Evolutionary conservation across 2,329 filamentous ascomycete genomes (phyloP).

Genomic region (Fusarium sp.): DNA sequence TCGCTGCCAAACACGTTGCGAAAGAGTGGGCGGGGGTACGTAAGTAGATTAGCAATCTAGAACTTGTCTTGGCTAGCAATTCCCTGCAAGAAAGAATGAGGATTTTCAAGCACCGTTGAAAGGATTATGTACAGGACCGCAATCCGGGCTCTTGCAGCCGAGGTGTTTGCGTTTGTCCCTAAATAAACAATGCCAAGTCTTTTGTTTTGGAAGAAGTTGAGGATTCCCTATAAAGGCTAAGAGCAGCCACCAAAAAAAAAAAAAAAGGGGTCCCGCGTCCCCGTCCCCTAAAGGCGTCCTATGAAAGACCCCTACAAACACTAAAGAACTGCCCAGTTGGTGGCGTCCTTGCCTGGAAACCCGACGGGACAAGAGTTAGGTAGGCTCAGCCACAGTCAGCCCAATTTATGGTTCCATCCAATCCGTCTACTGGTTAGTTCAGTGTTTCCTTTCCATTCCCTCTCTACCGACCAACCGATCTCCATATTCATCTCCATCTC

Average conservation of each 20-base stretch:
- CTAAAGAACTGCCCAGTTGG: slow-evolving; percentile 20
- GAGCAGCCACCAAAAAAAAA: slow-evolving; percentile 7
- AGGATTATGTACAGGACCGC: neutral
- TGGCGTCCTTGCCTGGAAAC: slow-evolving; percentile 18
- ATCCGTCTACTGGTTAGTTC: neutral
- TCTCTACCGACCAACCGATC: slow-evolving; percentile 32
- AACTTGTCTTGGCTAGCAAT: slow-evolving; percentile 6
- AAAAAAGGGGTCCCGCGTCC: slow-evolving; percentile 1
- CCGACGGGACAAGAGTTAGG: slow-evolving; percentile 5
- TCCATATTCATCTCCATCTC: slow-evolving; percentile 24
- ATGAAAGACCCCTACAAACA: slow-evolving; percentile 17
- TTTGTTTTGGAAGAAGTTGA: neutral
- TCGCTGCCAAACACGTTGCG: slow-evolving; percentile 27
- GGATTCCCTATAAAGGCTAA: neutral
- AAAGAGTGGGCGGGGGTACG: slow-evolving; percentile 21
- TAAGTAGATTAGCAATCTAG: slow-evolving; percentile 11
- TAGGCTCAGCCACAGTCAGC: slow-evolving; percentile 38
- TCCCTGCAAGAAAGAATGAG: neutral
- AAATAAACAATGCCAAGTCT: slow-evolving; percentile 8
- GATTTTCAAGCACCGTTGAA: neutral
- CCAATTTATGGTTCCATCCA: slow-evolving; percentile 25
- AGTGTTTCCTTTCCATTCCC: slow-evolving; percentile 23
- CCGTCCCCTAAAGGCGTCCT: neutral
- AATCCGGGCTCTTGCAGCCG: neutral
- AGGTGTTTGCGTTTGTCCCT: neutral